Base-by-base conservation (phyloP, 805 yeast species). In the Monosporozyma aerobia region DNA sequence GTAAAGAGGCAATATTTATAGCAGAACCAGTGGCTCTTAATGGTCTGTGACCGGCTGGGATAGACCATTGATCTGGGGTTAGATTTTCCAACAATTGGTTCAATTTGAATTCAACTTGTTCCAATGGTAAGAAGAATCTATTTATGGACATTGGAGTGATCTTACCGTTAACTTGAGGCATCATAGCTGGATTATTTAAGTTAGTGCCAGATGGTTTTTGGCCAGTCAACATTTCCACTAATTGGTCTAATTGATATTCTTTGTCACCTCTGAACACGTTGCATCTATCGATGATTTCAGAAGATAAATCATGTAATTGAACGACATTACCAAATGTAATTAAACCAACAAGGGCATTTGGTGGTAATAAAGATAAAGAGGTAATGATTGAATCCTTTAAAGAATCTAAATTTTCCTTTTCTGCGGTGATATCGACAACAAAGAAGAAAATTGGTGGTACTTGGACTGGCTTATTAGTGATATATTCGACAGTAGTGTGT, bases 1-100 rank as follows among this genome's bases (percentile, higher is more conserved):
- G 68, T 60, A 86, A 79, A 29, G 90, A 77, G 9, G 97, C 96
- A 58, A 94, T 82, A 57, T 86, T 81, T 61, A 90, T 70, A 5
- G 99, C 98, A 30, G 95, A 83, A 54, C 99, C 99, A 3, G 97
- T 88, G 54, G 92, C 86, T 73, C 99, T 80, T 51, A 87, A 72
- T 8, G 98, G 87, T 68, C 99, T 82, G 64, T 82, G 82, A 50
- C 87, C 88, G 49, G 85, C 80, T 47, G 86, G 85, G 39, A 87
- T 86, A 35, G 92, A 81, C 99, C 99, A 94, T 54, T 90, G 87
- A 64, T 88, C 96, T 30, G 76, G 77, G 54, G 82, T 75, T 65
- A 94, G 77, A 55, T 82, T 81, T 71, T 90, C 96, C 60, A 94
- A 77, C 52, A 87, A 77, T 56, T 80, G 81, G 30, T 88, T 85